Conservation (phyloP, 148 eudicot species). For the Polygonum maritimum region DNA sequence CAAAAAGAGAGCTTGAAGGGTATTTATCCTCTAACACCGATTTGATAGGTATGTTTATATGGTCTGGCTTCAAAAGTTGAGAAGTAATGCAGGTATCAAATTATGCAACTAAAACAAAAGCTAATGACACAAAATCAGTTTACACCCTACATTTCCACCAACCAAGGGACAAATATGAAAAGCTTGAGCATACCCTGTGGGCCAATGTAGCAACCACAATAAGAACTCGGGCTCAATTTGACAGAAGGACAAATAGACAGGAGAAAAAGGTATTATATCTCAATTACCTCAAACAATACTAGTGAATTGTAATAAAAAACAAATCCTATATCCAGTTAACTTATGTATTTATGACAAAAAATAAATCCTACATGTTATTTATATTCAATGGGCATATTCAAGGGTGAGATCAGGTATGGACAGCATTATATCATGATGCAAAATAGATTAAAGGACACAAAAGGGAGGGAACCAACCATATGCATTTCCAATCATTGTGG, state of each 20-base stretch:
- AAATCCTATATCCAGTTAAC: too few species aligned
- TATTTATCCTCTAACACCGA: too few species aligned
- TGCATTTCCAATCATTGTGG: constrained; percentile 84
- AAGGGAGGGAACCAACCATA: constrained; percentile 51
- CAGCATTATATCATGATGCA: not conserved
- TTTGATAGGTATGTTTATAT: not conserved
- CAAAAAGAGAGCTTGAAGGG: not conserved
- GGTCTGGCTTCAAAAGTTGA: not conserved
- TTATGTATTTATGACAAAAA: not conserved
- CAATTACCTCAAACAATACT: not conserved
- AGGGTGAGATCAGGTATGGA: not conserved
- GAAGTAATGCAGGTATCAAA: not conserved
- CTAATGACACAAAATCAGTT: not conserved
- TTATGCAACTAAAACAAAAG: not conserved
- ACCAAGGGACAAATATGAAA: not conserved
- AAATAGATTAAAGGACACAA: not conserved
- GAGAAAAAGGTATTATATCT: not conserved
- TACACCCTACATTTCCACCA: not conserved
- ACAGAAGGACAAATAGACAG: not conserved
- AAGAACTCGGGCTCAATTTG: too few species aligned
- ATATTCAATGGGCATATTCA: not conserved
- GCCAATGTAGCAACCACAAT: not conserved
- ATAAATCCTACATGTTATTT: not conserved
- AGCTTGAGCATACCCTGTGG: not conserved
- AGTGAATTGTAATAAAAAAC: too few species aligned